phyloP scores from a whole-genome alignment of 164 flowering plant species.

The Nymphaea thermarum region DNA sequence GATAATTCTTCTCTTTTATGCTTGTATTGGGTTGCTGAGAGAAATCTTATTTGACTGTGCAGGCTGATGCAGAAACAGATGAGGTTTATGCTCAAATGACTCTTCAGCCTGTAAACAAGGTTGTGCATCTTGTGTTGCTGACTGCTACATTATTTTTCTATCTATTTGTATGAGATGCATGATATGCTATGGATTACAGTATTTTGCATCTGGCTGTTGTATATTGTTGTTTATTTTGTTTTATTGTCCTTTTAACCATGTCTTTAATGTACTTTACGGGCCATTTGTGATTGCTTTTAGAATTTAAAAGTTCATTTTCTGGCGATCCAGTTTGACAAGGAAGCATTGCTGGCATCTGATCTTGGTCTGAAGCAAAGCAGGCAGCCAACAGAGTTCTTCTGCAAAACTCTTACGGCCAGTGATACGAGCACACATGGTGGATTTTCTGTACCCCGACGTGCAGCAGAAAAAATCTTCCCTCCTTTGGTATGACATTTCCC shows the following conservation, averaged over 20 bases:
- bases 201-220: too few relatives aligned
- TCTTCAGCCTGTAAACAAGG: constrained; percentile 89
- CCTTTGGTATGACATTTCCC: constrained; percentile 44
- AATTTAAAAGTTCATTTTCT: neutral
- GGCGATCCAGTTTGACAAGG: constrained; percentile 55
- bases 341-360: constrained; percentile 76
- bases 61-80: constrained; percentile 96
- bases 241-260: neutral
- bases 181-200: too few relatives aligned
- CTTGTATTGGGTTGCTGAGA: neutral
- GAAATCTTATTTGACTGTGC: constrained; percentile 4
- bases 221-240: neutral
- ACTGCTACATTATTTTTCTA: neutral
- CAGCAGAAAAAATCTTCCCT: constrained; percentile 96
- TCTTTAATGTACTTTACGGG: neutral
- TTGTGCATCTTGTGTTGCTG: constrained; percentile 15
- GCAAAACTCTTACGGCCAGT: constrained; percentile 95
- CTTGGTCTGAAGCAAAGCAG: constrained; percentile 78
- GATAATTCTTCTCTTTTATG: neutral
- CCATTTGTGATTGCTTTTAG: too few relatives aligned
- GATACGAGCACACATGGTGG: constrained; percentile 99
- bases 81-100: constrained; percentile 98
- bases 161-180: too few relatives aligned
- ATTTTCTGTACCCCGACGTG: constrained; percentile 96
- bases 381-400: constrained; percentile 89